phyloP scores from a whole-genome alignment of 495 filamentous ascomycete genomes.

The Hypoxylon trugodes region DNA sequence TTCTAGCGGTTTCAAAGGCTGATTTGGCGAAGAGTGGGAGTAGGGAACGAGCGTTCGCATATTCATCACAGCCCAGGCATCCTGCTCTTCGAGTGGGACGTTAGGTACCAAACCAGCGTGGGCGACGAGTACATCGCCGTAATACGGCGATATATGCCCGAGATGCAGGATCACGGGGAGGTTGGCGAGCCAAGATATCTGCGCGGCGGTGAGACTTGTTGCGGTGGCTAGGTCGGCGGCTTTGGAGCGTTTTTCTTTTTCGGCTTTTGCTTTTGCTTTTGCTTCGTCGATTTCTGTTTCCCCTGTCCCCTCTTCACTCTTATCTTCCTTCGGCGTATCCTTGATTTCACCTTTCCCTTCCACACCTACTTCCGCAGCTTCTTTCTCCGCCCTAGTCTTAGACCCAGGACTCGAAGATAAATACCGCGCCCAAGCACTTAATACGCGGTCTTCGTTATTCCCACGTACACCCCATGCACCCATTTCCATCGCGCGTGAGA shows the following conservation, averaged over 20 bases:
- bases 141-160: conserved; percentile 62
- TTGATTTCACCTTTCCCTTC: conserved; percentile 1
- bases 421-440: conserved; percentile 57
- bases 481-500: conserved; percentile 73
- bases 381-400: background rate
- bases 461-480: conserved; percentile 84
- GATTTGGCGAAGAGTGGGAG: background rate
- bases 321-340: conserved; percentile 14
- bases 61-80: conserved; percentile 85
- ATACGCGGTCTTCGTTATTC: conserved; percentile 89
- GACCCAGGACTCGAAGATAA: too few species aligned
- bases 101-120: conserved; percentile 86
- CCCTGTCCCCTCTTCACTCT: conserved; percentile 25
- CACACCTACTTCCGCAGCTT: conserved; percentile 4
- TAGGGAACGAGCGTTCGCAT: conserved; percentile 75
- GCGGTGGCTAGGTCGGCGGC: conserved; percentile 41
- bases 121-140: conserved; percentile 71
- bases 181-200: conserved; percentile 72
- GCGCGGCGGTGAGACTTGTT: conserved; percentile 52
- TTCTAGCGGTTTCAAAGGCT: conserved; percentile 16
- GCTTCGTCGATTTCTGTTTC: conserved; percentile 8
- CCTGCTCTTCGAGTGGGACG: conserved; percentile 73
- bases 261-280: conserved; percentile 16
- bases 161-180: conserved; percentile 81
- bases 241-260: background rate